Conservation (phyloP, 1,284 basidiomycete species). For the Crepidotus sp. region DNA sequence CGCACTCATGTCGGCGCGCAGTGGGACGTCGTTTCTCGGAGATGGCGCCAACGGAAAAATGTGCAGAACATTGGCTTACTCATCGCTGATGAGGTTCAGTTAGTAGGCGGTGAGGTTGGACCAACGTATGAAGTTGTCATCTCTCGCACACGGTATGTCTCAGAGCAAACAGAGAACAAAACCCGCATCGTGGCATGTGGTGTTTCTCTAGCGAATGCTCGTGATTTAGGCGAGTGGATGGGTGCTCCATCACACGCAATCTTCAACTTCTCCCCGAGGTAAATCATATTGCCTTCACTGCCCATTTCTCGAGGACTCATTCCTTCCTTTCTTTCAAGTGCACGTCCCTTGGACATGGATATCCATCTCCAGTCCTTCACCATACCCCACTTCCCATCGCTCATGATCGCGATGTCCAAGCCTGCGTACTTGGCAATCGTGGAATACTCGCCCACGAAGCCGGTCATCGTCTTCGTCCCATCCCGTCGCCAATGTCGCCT, state of each 20-base stretch:
- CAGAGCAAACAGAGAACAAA: slow-evolving; percentile 87
- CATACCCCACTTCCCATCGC: slow-evolving; percentile 93
- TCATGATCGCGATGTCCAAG: slow-evolving; percentile 99
- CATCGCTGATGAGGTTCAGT: slow-evolving; percentile 93
- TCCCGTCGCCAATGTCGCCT: slow-evolving; percentile 89
- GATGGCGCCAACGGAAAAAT: slow-evolving; percentile 96
- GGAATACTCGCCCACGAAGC: slow-evolving; percentile 81
- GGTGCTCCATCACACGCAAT: slow-evolving; percentile 88
- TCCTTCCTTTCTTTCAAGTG: slow-evolving; percentile 38
- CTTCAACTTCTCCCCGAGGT: slow-evolving; percentile 96
- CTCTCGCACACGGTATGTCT: slow-evolving; percentile 90
- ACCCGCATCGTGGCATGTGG: slow-evolving; percentile 92
- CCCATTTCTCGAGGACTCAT: not conserved
- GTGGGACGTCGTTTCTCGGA: slow-evolving; percentile 95
- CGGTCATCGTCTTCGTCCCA: slow-evolving; percentile 90
- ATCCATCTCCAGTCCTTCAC: slow-evolving; percentile 95
- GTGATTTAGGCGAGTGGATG: slow-evolving; percentile 97
- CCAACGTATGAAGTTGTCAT: slow-evolving; percentile 95
- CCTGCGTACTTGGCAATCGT: slow-evolving; percentile 91
- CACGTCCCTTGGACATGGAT: slow-evolving; percentile 92
- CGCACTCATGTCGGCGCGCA: slow-evolving; percentile 26
- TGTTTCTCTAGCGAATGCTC: slow-evolving; percentile 92
- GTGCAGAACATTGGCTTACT: slow-evolving; percentile 89
- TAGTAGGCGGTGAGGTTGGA: slow-evolving; percentile 88
- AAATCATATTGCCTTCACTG: slow-evolving; percentile 17